Evolutionary conservation across 2,329 filamentous ascomycete genomes (phyloP).

Genomic region (Fusarium burgessii): DNA sequence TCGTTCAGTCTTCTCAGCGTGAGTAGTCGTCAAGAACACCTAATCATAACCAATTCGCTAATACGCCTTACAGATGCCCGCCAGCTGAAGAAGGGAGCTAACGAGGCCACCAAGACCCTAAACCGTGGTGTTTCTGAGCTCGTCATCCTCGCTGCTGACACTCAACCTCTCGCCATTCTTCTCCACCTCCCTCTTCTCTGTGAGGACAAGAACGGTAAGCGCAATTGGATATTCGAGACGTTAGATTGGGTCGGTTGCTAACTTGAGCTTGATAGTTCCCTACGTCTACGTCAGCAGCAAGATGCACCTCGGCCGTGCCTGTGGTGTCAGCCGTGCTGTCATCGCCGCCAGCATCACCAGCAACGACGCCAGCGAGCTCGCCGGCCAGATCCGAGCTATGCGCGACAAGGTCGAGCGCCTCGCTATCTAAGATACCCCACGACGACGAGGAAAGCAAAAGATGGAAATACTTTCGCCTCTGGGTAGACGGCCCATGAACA

Average conservation of each 20-base stretch:
- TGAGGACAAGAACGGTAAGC: constrained; percentile 76
- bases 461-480: constrained; percentile 28
- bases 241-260: constrained; percentile 10
- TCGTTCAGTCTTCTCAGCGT: constrained; percentile 77
- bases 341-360: constrained; percentile 91
- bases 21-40: constrained; percentile 35
- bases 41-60: neutral
- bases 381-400: constrained; percentile 85
- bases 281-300: constrained; percentile 81
- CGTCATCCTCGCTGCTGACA: constrained; percentile 90
- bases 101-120: constrained; percentile 78
- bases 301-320: constrained; percentile 88
- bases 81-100: constrained; percentile 83
- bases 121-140: constrained; percentile 93
- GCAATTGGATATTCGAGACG: neutral
- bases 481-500: constrained; percentile 2
- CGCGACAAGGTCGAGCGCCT: constrained; percentile 97
- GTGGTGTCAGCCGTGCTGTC: constrained; percentile 88
- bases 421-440: constrained; percentile 76
- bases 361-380: constrained; percentile 90
- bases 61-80: constrained; percentile 61
- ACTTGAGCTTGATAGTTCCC: constrained; percentile 48
- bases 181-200: constrained; percentile 89
- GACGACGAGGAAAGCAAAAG: constrained; percentile 33
- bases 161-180: constrained; percentile 86